phyloP scores from a whole-genome alignment of 805 yeast species.

The Ogataea wickerhamii region DNA sequence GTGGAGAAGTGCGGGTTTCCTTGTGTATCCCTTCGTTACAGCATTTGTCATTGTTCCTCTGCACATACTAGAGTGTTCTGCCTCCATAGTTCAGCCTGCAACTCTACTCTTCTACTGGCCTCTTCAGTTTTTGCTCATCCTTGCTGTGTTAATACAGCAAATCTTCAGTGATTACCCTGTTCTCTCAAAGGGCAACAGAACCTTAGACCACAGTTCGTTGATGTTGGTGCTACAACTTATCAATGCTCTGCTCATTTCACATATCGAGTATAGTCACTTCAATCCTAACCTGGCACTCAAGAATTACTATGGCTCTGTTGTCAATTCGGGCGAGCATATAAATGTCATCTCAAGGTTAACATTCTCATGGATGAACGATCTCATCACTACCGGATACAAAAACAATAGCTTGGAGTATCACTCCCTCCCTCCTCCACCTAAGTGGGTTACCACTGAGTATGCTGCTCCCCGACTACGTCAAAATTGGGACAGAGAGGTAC shows the following conservation, averaged over 20 bases:
- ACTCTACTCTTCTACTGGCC: slow-evolving; percentile 43
- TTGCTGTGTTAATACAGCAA: slow-evolving; percentile 23
- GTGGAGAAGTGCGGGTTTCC: slow-evolving; percentile 13
- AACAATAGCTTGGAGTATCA: slow-evolving; percentile 34
- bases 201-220: slow-evolving; percentile 9
- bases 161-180: slow-evolving; percentile 28
- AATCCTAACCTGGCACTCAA: slow-evolving; percentile 39
- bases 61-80: slow-evolving; percentile 41
- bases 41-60: slow-evolving; percentile 37
- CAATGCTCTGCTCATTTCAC: slow-evolving; percentile 33
- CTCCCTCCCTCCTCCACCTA: slow-evolving; percentile 42
- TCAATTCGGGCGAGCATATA: slow-evolving; percentile 31
- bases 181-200: slow-evolving; percentile 6
- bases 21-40: slow-evolving; percentile 11
- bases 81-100: slow-evolving; percentile 36
- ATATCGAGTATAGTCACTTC: slow-evolving; percentile 36
- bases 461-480: slow-evolving; percentile 29
- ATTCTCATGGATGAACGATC: slow-evolving; percentile 86
- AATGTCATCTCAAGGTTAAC: slow-evolving; percentile 74
- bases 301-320: slow-evolving; percentile 32
- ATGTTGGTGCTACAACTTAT: slow-evolving; percentile 30
- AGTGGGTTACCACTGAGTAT: slow-evolving; percentile 32
- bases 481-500: slow-evolving; percentile 35
- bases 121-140: slow-evolving; percentile 14
- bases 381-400: slow-evolving; percentile 67